Conservation (phyloP, 2,329 filamentous ascomycete genomes). For the Neopestalotiopsis sp. region DNA sequence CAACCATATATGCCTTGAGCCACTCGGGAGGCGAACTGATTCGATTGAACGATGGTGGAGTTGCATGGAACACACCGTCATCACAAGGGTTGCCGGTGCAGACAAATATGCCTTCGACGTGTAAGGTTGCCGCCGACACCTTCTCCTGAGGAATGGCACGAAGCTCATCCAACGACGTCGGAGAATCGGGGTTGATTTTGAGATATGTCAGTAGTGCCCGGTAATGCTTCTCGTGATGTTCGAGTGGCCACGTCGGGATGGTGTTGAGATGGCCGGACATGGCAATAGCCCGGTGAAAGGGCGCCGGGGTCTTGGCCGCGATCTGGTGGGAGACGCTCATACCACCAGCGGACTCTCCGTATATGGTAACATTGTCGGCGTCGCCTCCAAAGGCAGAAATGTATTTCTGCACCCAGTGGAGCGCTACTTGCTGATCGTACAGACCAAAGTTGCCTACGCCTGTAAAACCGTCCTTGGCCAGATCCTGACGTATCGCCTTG, state of each 20-base stretch:
- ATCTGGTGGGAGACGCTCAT: constrained; percentile 5
- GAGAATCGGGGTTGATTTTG: too few relatives aligned
- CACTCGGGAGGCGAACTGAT: not conserved
- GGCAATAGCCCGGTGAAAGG: not conserved
- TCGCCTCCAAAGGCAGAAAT: not conserved
- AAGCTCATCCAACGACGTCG: too few relatives aligned
- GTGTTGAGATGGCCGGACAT: constrained; percentile 3
- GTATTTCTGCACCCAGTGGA: too few relatives aligned
- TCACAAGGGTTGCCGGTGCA: not conserved
- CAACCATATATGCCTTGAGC: not conserved
- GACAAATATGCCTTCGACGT: not conserved
- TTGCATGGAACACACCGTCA: not conserved
- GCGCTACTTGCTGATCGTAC: too few relatives aligned
- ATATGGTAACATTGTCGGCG: not conserved
- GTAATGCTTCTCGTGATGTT: constrained; percentile 1
- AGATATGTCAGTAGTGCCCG: not conserved
- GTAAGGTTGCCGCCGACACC: not conserved
- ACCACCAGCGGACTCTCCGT: not conserved
- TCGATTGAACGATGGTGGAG: not conserved
- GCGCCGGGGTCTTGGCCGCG: not conserved
- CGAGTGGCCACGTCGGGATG: not conserved
- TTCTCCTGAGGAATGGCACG: too few relatives aligned
- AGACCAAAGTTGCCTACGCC: too few relatives aligned
- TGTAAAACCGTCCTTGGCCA: not conserved
- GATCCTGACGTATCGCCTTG: not conserved